Base-by-base conservation (phyloP, 768 basidiomycete genomes). In the Lyophyllum atratum region DNA sequence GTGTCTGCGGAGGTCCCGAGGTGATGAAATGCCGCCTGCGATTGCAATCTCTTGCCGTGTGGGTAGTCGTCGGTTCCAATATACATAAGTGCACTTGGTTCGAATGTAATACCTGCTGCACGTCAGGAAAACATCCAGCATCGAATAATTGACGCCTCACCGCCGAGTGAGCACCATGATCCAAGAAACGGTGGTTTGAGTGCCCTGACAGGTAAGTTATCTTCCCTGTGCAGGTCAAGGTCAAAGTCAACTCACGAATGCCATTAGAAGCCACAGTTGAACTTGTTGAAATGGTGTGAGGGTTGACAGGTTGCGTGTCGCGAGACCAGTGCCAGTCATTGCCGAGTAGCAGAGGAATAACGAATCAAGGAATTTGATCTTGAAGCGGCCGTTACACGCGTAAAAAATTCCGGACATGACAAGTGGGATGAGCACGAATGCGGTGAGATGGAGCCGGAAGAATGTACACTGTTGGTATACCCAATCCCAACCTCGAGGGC, bases 101-200 rank as follows among this genome's bases (percentile, higher is more conserved):
- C 68, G 72, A 62, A 82, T 80, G 59, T 78, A 81, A 40, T 72
- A 70, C 58, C 80, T 81, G 46, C 14, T 43, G 52, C 28, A 19
- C 49, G 7, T 56, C 45, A 45, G 19, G 15, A 34, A 44, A 15
- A 49, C 45, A 26, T 34, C 24, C 19, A 31, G 17, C 24, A 15
- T 6, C 21, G 42, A 47, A 21, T 34, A 8, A 43, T 24, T 31
- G 9, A 21, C 22, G 22, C 63, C 72, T 50, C 56, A 83, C 81
- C 83, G 80, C 52, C 87, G 74, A n/a, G 85, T 79, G 45, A 86
- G 72, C 28, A 89, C 85, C 79, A 87, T 85, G 39, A 85, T 70
- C 82, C 87, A 85, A 2, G 85, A 84, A 17, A 86, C 81, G 24
- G 77, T 72, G 0, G 81, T 80, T 51, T 79, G 65, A 53, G 79